A percentile compares a stretch with the other conserved stretches of the same genome.
phyloP scores from a whole-genome alignment of 345 rosid genomes.

The Angophora floribunda region DNA sequence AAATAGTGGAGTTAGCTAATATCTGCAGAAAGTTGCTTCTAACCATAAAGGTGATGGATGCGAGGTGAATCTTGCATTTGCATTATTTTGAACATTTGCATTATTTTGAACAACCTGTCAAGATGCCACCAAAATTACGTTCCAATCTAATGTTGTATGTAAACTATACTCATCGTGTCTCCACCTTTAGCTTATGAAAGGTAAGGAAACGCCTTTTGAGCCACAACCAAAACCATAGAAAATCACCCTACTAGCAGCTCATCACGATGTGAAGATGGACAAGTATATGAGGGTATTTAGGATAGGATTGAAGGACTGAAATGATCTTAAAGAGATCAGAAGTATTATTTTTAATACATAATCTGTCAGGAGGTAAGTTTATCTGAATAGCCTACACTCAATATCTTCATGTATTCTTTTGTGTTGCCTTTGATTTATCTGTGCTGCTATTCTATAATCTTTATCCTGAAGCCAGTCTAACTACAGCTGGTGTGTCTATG shows the following conservation, averaged over 20 bases:
- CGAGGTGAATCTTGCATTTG: neutral
- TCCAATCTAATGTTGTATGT: neutral
- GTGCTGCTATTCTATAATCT: neutral
- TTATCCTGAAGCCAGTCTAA: neutral
- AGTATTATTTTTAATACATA: neutral
- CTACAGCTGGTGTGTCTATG: neutral
- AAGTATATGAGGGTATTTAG: neutral
- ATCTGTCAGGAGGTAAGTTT: neutral
- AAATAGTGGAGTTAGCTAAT: neutral
- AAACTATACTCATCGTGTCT: neutral
- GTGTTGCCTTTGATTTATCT: neutral
- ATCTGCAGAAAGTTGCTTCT: neutral
- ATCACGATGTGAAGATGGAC: neutral
- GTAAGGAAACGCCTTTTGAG: neutral
- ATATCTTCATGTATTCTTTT: neutral
- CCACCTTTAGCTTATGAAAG: neutral
- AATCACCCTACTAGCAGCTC: neutral
- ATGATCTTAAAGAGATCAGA: neutral
- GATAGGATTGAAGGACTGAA: neutral
- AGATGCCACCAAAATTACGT: neutral
- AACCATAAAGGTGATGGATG: neutral
- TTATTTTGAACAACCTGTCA: neutral
- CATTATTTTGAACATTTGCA: neutral
- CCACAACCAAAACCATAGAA: neutral
- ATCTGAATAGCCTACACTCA: neutral